Conservation (phyloP, 2,329 filamentous ascomycete species). For the Blastomyces percursus region DNA sequence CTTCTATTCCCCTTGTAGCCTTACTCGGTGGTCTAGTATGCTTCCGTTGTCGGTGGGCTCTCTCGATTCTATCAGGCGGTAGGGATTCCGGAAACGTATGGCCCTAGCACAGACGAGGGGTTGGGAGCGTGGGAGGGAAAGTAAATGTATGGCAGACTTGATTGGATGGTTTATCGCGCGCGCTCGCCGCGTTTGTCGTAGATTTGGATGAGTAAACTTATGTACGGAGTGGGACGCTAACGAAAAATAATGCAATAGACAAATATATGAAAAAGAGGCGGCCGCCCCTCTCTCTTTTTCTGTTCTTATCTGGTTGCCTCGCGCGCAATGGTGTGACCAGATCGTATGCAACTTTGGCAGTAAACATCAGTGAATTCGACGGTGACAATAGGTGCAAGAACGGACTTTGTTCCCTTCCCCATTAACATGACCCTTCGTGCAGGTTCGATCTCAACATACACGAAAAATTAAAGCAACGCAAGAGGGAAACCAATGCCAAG, state of each 20-base stretch:
- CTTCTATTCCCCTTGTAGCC: background rate
- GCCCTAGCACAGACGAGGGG: background rate
- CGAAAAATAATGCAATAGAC: background rate
- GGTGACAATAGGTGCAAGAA: background rate
- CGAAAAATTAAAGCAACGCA: background rate
- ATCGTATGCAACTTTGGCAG: background rate
- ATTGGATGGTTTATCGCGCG: background rate
- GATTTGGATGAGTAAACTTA: background rate
- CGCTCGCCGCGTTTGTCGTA: background rate
- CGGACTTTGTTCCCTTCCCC: background rate
- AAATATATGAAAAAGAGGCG: background rate
- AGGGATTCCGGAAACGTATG: background rate
- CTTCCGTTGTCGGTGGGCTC: background rate
- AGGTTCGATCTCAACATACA: background rate
- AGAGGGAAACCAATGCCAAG: background rate
- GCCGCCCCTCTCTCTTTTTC: background rate
- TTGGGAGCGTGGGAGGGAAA: background rate
- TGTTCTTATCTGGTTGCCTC: background rate
- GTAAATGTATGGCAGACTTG: background rate
- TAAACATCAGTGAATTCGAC: background rate
- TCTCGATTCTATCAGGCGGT: background rate
- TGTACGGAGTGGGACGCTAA: background rate
- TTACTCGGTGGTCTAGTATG: background rate
- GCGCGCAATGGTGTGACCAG: background rate
- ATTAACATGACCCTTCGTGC: background rate